These are phyloP conservation scores for Chaetomium sp. DNA, from an alignment of 2,329 filamentous ascomycete species.

Conservation along the genomic window DNA sequence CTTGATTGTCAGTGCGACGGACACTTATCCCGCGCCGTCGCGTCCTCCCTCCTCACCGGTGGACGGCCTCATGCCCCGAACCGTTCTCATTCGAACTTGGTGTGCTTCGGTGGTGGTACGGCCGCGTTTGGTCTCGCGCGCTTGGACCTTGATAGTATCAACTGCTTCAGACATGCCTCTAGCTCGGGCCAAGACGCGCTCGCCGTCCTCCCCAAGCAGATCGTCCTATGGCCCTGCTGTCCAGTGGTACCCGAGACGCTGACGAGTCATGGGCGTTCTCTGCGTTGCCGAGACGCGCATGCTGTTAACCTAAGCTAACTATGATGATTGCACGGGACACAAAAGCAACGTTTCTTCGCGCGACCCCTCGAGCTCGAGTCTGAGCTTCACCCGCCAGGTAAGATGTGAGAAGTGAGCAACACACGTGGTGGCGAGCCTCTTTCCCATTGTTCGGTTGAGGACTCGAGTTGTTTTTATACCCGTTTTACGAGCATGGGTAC, in stretches of 20 bases:
- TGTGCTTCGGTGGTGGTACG: background rate
- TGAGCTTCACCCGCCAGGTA: background rate
- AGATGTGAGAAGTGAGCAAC: background rate
- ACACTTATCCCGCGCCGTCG: background rate
- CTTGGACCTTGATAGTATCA: background rate
- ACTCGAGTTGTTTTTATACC: constrained; percentile 3
- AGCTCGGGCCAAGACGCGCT: background rate
- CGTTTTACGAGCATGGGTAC: constrained; percentile 1
- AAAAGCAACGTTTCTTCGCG: background rate
- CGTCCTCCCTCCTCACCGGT: background rate
- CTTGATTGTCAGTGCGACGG: background rate
- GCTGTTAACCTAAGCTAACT: background rate
- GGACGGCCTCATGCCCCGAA: background rate
- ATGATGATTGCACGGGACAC: background rate
- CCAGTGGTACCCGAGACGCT: background rate
- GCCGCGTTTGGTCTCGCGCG: background rate
- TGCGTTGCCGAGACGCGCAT: constrained; percentile 7
- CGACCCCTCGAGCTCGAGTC: background rate
- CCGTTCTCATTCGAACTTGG: background rate
- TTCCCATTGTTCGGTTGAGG: constrained; percentile 3
- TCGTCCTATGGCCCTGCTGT: background rate
- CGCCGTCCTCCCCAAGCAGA: background rate
- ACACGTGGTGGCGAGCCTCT: constrained; percentile 13
- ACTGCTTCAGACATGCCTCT: background rate
- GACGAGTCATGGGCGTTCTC: background rate